Evolutionary conservation across 2,329 filamentous ascomycete species (phyloP).

Genomic region (Fusarium sp.): DNA sequence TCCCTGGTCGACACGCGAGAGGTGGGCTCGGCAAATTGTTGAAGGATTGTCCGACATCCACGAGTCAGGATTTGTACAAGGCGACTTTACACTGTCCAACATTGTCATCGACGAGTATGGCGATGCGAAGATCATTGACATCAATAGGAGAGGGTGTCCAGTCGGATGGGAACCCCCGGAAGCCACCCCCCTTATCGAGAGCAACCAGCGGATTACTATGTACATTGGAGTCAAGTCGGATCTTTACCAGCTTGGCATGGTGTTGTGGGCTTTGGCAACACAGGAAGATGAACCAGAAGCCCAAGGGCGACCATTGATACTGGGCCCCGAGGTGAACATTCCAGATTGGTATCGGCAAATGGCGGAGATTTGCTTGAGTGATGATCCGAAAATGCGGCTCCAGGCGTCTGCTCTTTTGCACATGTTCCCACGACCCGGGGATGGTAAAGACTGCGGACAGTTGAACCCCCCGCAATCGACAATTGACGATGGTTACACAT

Average conservation of each 20-base stretch:
- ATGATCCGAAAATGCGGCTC: conserved; percentile 76
- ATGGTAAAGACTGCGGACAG: conserved; percentile 20
- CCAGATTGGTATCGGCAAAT: conserved; percentile 84
- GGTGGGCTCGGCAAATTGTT: conserved; percentile 93
- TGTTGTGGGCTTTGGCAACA: conserved; percentile 90
- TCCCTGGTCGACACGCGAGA: conserved; percentile 79
- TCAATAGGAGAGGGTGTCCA: conserved; percentile 96
- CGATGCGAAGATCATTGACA: conserved; percentile 97
- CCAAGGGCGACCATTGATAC: conserved; percentile 74
- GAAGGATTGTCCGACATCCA: conserved; percentile 92
- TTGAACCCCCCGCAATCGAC: conserved; percentile 49
- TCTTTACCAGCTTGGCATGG: conserved; percentile 96
- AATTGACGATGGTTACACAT: conserved; percentile 53
- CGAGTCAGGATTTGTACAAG: conserved; percentile 95
- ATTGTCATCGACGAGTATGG: conserved; percentile 89
- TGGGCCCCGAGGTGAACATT: conserved; percentile 69
- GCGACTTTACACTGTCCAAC: conserved; percentile 96
- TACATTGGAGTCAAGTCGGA: conserved; percentile 99
- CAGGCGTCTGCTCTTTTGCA: conserved; percentile 78
- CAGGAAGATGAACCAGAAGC: conserved; percentile 91
- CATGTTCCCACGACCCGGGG: conserved; percentile 67
- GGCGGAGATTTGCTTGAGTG: conserved; percentile 80
- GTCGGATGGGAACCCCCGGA: conserved; percentile 98
- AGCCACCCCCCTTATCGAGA: conserved; percentile 84
- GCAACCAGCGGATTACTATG: conserved; percentile 91